Evolutionary conservation across 2,329 filamentous ascomycete species (phyloP).

Genomic region (Xylariomycetidae sp.): DNA sequence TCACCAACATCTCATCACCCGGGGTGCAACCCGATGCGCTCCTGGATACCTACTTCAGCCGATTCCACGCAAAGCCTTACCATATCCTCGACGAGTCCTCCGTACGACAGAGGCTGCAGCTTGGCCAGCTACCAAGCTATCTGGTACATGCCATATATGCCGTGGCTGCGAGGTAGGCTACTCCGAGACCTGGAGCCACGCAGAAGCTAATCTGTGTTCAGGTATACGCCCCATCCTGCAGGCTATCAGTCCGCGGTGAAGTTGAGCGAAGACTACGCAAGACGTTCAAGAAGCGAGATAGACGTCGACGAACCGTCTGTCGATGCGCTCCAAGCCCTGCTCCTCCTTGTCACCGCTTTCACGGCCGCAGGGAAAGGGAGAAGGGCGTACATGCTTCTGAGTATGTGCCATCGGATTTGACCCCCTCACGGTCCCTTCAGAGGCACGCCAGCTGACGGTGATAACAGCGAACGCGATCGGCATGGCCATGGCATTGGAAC

Average conservation of each 20-base stretch:
- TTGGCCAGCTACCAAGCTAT: conserved; percentile 56
- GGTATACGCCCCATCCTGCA: conserved; percentile 63
- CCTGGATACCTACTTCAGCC: conserved; percentile 72
- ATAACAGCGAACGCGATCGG: conserved; percentile 63
- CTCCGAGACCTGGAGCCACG: too few species aligned
- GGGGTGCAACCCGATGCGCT: conserved; percentile 53
- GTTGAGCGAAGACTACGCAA: conserved; percentile 66
- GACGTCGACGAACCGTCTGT: conserved; percentile 78
- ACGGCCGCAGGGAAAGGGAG: conserved; percentile 74
- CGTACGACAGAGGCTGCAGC: conserved; percentile 64
- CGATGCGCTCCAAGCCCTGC: conserved; percentile 67
- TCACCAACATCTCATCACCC: conserved; percentile 38
- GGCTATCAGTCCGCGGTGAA: conserved; percentile 62
- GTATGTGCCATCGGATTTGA: conserved; percentile 38
- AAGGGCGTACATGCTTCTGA: conserved; percentile 80
- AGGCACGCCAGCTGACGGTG: conserved; percentile 26
- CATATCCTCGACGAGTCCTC: conserved; percentile 73
- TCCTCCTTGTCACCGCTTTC: conserved; percentile 70
- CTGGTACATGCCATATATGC: conserved; percentile 54
- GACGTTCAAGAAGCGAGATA: conserved; percentile 61
- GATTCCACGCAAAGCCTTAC: conserved; percentile 77
- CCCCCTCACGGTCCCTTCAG: not conserved
- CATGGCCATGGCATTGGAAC: conserved; percentile 76
- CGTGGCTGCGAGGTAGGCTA: conserved; percentile 52
- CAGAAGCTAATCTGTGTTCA: too few species aligned